Percentiles rank a stretch among this genome's conserved stretches.
phyloP scores from a whole-genome alignment of 805 yeast genomes.

The Wickerhamomyces rabaulensis region DNA sequence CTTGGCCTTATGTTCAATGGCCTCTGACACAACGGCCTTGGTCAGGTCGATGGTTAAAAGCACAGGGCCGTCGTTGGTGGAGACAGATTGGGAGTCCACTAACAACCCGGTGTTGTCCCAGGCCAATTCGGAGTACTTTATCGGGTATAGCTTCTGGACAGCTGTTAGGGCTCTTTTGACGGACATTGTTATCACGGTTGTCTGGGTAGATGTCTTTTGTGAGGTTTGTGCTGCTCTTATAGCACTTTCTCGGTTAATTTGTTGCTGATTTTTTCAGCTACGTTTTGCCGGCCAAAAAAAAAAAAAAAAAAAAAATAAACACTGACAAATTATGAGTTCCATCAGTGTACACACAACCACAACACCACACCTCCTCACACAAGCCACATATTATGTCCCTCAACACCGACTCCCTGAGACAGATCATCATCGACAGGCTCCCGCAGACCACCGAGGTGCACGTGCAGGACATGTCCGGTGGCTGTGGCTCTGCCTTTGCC shows the following conservation, averaged over 20 bases:
- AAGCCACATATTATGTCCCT: slow-evolving; percentile 1
- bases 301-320: no score
- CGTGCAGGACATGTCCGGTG: slow-evolving; percentile 69
- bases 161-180: slow-evolving; percentile 41
- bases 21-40: slow-evolving; percentile 78
- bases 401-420: slow-evolving; percentile 3
- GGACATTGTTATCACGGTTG: no score
- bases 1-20: slow-evolving; percentile 48
- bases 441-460: slow-evolving; percentile 42
- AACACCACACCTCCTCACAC: neutral
- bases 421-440: slow-evolving; percentile 5
- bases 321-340: neutral
- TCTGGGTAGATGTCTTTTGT: no score
- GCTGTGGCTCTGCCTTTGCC: slow-evolving; percentile 98
- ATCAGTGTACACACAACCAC: neutral
- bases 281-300: no score
- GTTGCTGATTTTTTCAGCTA: neutral
- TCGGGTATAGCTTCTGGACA: slow-evolving; percentile 77
- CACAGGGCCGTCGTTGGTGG: slow-evolving; percentile 22
- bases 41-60: slow-evolving; percentile 85
- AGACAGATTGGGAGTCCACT: slow-evolving; percentile 55
- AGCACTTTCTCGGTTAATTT: neutral
- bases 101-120: slow-evolving; percentile 97
- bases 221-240: no score
- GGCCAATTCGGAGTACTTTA: slow-evolving; percentile 70